Conservation (phyloP, 2,329 filamentous ascomycete genomes). For the Stagonosporopsis cucurbitacearum region DNA sequence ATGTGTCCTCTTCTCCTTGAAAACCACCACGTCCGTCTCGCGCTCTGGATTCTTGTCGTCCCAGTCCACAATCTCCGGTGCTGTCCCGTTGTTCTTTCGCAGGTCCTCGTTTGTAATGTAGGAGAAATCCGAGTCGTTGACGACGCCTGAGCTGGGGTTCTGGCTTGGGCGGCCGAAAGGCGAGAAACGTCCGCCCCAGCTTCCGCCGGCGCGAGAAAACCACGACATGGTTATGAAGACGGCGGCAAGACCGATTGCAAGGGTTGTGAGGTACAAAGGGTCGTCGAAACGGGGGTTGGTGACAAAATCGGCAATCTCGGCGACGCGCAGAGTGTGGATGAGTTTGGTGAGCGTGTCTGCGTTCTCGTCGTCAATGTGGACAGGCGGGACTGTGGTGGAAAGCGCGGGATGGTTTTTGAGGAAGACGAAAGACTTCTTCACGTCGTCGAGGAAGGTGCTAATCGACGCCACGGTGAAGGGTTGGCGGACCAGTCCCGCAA, state of each 20-base stretch:
- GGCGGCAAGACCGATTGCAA: slow-evolving; percentile 47
- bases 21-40: slow-evolving; percentile 72
- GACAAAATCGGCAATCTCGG: slow-evolving; percentile 35
- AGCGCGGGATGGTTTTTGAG: slow-evolving; percentile 41
- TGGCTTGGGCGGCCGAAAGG: slow-evolving; percentile 55
- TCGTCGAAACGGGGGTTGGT: slow-evolving; percentile 43
- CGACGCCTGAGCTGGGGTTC: slow-evolving; percentile 56
- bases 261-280: slow-evolving; percentile 40
- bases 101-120: slow-evolving; percentile 84
- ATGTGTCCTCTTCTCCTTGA: slow-evolving; percentile 70
- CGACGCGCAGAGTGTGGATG: slow-evolving; percentile 27
- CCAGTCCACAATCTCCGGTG: slow-evolving; percentile 48
- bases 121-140: slow-evolving; percentile 78
- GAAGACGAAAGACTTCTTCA: slow-evolving; percentile 47
- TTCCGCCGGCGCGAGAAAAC: slow-evolving; percentile 53
- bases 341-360: slow-evolving; percentile 32
- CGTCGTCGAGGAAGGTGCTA: slow-evolving; percentile 42
- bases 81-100: slow-evolving; percentile 52
- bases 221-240: slow-evolving; percentile 55
- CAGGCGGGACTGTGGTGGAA: slow-evolving; percentile 29
- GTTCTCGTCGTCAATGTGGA: slow-evolving; percentile 17
- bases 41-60: slow-evolving; percentile 52
- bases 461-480: slow-evolving; percentile 47
- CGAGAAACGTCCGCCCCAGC: slow-evolving; percentile 55
- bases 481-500: slow-evolving; percentile 16